phyloP scores from a whole-genome alignment of 1,284 basidiomycete genomes.

The Porphyrellus sp. region DNA sequence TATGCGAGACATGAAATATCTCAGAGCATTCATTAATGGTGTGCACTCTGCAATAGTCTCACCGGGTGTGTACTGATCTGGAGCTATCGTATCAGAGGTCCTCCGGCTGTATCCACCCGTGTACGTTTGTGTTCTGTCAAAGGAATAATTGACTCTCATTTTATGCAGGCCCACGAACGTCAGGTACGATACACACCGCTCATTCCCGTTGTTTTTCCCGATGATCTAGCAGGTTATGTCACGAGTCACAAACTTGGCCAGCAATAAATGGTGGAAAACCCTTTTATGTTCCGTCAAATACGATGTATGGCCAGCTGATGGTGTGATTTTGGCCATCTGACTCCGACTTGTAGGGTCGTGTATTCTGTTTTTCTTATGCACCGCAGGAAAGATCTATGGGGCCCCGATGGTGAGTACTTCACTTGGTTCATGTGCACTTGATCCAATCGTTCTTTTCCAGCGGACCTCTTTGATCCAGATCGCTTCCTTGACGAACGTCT shows the following conservation, averaged over 20 bases:
- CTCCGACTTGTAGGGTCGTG: slow-evolving; percentile 11
- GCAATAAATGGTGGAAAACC: slow-evolving; percentile 22
- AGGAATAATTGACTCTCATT: background rate
- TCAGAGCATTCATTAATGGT: background rate
- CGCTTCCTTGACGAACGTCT: background rate
- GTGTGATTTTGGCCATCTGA: background rate
- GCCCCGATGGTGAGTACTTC: slow-evolving; percentile 31
- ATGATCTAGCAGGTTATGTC: background rate
- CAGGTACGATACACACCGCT: background rate
- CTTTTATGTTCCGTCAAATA: slow-evolving; percentile 23
- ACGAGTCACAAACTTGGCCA: slow-evolving; percentile 22
- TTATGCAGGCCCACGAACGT: background rate
- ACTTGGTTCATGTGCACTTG: background rate
- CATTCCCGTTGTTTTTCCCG: background rate
- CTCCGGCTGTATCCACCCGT: background rate
- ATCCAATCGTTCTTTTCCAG: background rate
- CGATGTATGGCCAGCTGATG: slow-evolving; percentile 11
- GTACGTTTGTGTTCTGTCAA: background rate
- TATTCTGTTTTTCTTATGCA: slow-evolving; percentile 38
- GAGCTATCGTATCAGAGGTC: background rate
- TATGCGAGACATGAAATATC: background rate
- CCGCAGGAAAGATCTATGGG: slow-evolving; percentile 38
- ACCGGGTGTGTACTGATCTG: background rate
- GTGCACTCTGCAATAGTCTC: background rate
- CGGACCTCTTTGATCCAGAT: background rate